Evolutionary conservation across 257 asterid genomes (phyloP), one percentile per base, ranked within the genome.

Genomic region (Cordia subcordata): DNA sequence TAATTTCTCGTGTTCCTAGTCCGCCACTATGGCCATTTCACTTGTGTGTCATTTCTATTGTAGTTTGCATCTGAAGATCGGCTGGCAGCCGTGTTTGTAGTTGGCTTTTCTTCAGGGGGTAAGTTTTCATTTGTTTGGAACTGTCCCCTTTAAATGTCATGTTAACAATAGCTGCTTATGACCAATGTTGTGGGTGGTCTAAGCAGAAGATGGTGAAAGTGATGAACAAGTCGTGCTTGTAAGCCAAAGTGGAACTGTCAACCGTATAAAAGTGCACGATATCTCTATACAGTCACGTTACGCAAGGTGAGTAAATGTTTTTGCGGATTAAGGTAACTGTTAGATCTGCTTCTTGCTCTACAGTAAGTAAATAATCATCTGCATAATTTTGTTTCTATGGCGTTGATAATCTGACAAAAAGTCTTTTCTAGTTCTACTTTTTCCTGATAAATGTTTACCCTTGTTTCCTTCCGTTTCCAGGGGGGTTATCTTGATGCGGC

Each of bases 171-270:
- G 42, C 59, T 19, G 52, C 60, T 67, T 12, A 65, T 65, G 52
- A 47, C 57, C 39, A 68, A 39, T 27, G 40, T 44, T 27, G 19
- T 55, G 19, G 18, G 18, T 70, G 42, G 61, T 66, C 47, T 61
- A 23, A 64, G 64, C 82, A 92, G 99, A 89, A 58, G 97, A 89
- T 65, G 95, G 97, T 66, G 97, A 86, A 68, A 89, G 96, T 62
- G 96, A 88, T 63, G 97, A 93, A 70, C 96, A 93, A 70, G 89
- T 93, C 66, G 99, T 93, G 68, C 84, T 89, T 64, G 97, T 89
- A 50, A 93, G 99, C 81, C 99, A 93, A 67, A 93, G 96, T 70
- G 99, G 99, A 80, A 93, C 96, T 1, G 97, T 89, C 27, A 89
- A 93, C 78, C 84, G 99, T 70, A 89, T 93, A 53, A 93, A 93